Percentiles rank a stretch among this genome's conserved stretches.
Conservation (phyloP, 2,329 filamentous ascomycete species). For the Ascochyta pisi region DNA sequence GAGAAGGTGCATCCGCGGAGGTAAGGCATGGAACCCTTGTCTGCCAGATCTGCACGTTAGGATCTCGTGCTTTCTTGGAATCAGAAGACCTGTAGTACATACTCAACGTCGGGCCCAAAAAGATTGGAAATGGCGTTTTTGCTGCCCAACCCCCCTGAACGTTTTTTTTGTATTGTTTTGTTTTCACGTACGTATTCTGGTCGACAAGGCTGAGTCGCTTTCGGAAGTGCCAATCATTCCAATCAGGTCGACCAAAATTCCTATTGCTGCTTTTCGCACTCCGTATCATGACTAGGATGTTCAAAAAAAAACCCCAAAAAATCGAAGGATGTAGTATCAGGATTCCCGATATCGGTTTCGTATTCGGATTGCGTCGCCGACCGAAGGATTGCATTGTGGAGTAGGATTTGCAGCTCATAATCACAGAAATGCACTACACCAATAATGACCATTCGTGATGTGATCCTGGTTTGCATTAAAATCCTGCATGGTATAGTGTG, state of each 20-base stretch:
- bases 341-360: conserved; percentile 1
- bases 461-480: too few relatives aligned
- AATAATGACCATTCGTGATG: too few relatives aligned
- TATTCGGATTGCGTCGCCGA: neutral
- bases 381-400: neutral
- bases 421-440: neutral
- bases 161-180: neutral
- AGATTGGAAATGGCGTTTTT: neutral
- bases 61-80: neutral
- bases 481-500: neutral
- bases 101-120: neutral
- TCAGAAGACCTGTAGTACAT: neutral
- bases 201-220: neutral
- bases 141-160: neutral
- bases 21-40: neutral
- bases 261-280: neutral
- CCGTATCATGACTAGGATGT: neutral
- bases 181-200: neutral
- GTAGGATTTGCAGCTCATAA: neutral
- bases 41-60: neutral
- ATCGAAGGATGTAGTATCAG: conserved; percentile 2
- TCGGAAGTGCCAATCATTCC: too few relatives aligned
- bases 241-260: neutral
- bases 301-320: neutral
- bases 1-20: neutral